Base-by-base conservation (phyloP, 129 eudicot genomes). In the Solidago caesia region DNA sequence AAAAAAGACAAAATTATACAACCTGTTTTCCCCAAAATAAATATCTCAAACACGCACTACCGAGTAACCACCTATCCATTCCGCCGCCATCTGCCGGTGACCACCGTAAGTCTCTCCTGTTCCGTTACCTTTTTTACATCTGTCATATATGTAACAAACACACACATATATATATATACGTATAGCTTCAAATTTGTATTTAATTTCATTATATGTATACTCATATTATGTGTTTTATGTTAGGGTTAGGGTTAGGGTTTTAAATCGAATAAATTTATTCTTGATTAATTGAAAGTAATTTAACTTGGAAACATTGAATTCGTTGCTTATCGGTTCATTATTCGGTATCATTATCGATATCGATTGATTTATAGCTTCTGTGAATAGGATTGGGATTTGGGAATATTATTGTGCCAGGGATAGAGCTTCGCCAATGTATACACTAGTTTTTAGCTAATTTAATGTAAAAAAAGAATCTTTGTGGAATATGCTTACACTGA, bases 191-290 rank as follows among this genome's bases (percentile, higher is more conserved):
- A 41, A 13, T 12, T 21, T 51, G 5, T 42, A 7, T 65, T 56
- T 45, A 58, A 66, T 72, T 66, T 61, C 44, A 56, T 15, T 44
- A 0, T 16, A 29, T 53, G 57, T 59, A 14, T 71, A 46, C 52
- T 43, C 13, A 45, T 56, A 43, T 53, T 57, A 61, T 52, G 29
- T 45, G 7, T 16, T 66, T 14, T 79, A 58, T 45, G 55, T n/a
- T 67, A 71, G 73, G 67, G 70, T 25, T 65, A 60, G 71, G 72
- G 82, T 70, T 77, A 77, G 76, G 66, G 77, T 65, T 64, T 76
- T 29, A 68, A 77, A 46, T 68, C 6, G 69, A 8, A 16, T 6
- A 60, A 21, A 8, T 27, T 60, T 10, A 27, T 8, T 52, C 7
- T 33, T 9, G 58, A 26, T 0, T 26, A 8, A 59, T 59, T 6